Conservation (phyloP, 1,284 basidiomycete genomes). For the Leccinum cinnamomeum region DNA sequence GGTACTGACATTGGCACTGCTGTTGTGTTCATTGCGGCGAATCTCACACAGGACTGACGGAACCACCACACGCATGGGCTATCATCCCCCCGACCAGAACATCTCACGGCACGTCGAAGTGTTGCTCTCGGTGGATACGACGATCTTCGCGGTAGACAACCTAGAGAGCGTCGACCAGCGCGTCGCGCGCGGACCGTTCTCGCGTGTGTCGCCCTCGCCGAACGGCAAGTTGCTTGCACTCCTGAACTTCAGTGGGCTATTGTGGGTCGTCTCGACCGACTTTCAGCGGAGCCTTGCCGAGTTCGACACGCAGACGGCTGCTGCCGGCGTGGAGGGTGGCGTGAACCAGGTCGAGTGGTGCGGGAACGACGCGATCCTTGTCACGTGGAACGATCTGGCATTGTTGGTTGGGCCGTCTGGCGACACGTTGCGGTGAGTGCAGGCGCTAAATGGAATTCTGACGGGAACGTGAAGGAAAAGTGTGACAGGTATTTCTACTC, state of each 20-base stretch:
- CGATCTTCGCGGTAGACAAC: constrained; percentile 82
- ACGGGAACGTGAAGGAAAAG: constrained; percentile 36
- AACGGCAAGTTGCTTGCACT: constrained; percentile 93
- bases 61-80: constrained; percentile 81
- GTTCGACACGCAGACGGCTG: constrained; percentile 65
- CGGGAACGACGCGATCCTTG: constrained; percentile 90
- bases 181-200: constrained; percentile 88
- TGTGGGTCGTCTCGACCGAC: constrained; percentile 94
- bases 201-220: constrained; percentile 83
- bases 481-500: constrained; percentile 79
- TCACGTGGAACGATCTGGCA: constrained; percentile 81
- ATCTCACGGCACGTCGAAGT: constrained; percentile 88
- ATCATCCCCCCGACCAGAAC: constrained; percentile 85
- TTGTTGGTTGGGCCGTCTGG: constrained; percentile 91
- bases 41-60: constrained; percentile 55
- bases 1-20: not conserved
- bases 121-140: constrained; percentile 73
- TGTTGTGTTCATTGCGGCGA: not conserved
- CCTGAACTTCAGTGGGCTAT: constrained; percentile 66
- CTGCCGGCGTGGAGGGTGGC: constrained; percentile 52
- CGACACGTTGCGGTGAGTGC: constrained; percentile 77
- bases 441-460: not conserved
- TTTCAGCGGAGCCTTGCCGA: constrained; percentile 89
- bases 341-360: constrained; percentile 89
- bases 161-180: constrained; percentile 87